Evolutionary conservation across 2,329 filamentous ascomycete genomes (phyloP), one percentile per base, ranked within the genome.

Genomic region (Phyllachora maydis): DNA sequence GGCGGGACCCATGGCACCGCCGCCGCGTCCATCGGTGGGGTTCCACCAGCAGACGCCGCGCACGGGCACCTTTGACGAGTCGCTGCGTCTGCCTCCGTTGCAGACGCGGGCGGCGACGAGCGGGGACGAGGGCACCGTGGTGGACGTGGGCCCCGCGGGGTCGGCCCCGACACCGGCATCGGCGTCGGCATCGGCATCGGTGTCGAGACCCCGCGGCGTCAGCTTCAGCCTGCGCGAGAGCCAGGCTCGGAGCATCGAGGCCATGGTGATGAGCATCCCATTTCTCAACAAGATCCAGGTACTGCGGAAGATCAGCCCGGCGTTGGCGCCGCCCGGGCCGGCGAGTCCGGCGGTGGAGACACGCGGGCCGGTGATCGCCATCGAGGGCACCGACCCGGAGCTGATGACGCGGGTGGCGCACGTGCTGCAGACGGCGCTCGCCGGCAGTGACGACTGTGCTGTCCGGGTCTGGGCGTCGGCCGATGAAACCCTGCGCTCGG

Each of bases 281-380:
- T 74, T 76, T 36, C 47, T 68, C 21, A 68, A 69, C 33, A 92
- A 91, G 45, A 65, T 92, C 35, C 67, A 69, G 23, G 60, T 85
- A 3, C 55, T 95, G 16, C 59, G 67, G 10, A 70, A 68, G 30
- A 79, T 93, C 32, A 74, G 74, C 21, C 76, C 73, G 13, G 69
- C 77, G 0, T 52, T 78, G 9, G 47, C 50, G 5, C 35, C 49
- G 10, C 38, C 49, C 1, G 37, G 42, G 4, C 18, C 26, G 5
- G 26, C 17, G 9, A 36, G 35, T 4, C 32, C 37, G 3, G 30
- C 31, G 2, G 41, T 46, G 28, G 47, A 54, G 34, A 51, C 54
- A 5, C 65, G 82, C n/a, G 83, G 85, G 0, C 65, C 76, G 1
- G 63, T 93, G 18, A 71, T 95, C 30, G 74, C 78, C 1, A 53